Base-by-base conservation (phyloP, 768 basidiomycete genomes). In the Pulveroboletus ravenelii region DNA sequence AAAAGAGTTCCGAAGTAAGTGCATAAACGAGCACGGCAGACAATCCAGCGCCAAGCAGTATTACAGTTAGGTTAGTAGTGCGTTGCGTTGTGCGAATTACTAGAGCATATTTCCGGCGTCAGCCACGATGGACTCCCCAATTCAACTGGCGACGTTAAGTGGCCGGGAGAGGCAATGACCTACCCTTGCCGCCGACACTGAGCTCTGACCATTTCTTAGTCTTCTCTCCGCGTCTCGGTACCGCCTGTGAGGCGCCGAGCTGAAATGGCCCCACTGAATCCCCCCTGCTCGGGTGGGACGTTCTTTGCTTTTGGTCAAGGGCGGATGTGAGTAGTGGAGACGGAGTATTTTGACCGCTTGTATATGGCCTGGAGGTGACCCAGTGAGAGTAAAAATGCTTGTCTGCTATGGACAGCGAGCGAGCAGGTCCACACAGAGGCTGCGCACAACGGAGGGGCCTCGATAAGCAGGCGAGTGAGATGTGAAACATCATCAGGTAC, bases 201-300 rank as follows among this genome's bases (percentile, higher is more conserved):
- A 93, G 69, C 62, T 93, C 85, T 27, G 84, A 84, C 90, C 90
- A 93, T 62, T 82, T 85, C 64, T 82, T 82, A 12, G 76, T 68
- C 45, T 78, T 80, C 59, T 80, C 77, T 23, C 76, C 78, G 43
- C 72, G 77, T 43, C 70, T 74, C 34, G 79, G 62, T 3, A 83
- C 70, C 6, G 77, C 74, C 45, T 79, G 82, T 9, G 81, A 75
- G 46, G 88, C 70, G 2, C 88, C 87, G 1, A 91, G 74, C 52
- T 82, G 82, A 58, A 92, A 92, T 20, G 90, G 89, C 3, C 90
- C 90, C 44, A 84, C 82, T 27, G 77, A 74, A 53, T 86, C 86
- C 51, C 79, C 76, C 56, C 74, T 73, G 44, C 69, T 64, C 20
- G 69, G 60, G 17, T 65, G 56, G 20, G 67, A 47, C 0, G 60